phyloP scores from a whole-genome alignment of 2,329 filamentous ascomycete species.

The Fonsecaea nubica region DNA sequence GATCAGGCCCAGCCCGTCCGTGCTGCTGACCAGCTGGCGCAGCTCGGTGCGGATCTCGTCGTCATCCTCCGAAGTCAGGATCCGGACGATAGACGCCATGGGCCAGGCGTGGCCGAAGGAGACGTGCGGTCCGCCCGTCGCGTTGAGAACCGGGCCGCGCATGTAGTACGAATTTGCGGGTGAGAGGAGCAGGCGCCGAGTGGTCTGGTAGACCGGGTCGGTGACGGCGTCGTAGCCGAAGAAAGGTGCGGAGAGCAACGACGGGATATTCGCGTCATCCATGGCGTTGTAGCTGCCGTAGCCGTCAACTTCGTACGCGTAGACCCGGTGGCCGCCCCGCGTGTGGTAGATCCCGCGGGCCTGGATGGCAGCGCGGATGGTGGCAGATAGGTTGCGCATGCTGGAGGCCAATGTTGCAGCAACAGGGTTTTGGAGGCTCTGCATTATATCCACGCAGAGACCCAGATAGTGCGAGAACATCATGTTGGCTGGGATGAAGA shows the following conservation, averaged over 20 bases:
- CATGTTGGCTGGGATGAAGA: slow-evolving; percentile 93
- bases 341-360: not conserved
- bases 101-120: slow-evolving; percentile 91
- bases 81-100: slow-evolving; percentile 90
- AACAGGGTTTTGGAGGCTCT: not conserved
- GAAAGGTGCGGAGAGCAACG: slow-evolving; percentile 63
- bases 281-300: slow-evolving; percentile 67
- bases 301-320: slow-evolving; percentile 70
- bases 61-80: slow-evolving; percentile 79
- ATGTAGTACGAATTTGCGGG: slow-evolving; percentile 88
- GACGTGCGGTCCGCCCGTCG: slow-evolving; percentile 83
- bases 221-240: slow-evolving; percentile 59
- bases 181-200: slow-evolving; percentile 78
- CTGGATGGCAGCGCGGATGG: slow-evolving; percentile 1
- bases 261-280: slow-evolving; percentile 71
- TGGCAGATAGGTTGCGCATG: not conserved
- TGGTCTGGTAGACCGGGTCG: slow-evolving; percentile 82
- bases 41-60: slow-evolving; percentile 77
- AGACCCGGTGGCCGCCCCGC: slow-evolving; percentile 54
- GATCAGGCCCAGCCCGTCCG: slow-evolving; percentile 77
- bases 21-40: slow-evolving; percentile 70
- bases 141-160: slow-evolving; percentile 74
- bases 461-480: slow-evolving; percentile 56
- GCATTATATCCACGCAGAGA: slow-evolving; percentile 12
- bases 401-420: not conserved